Conservation (phyloP, 2,329 filamentous ascomycete genomes). For the Phaeosphaeriaceae sp. region DNA sequence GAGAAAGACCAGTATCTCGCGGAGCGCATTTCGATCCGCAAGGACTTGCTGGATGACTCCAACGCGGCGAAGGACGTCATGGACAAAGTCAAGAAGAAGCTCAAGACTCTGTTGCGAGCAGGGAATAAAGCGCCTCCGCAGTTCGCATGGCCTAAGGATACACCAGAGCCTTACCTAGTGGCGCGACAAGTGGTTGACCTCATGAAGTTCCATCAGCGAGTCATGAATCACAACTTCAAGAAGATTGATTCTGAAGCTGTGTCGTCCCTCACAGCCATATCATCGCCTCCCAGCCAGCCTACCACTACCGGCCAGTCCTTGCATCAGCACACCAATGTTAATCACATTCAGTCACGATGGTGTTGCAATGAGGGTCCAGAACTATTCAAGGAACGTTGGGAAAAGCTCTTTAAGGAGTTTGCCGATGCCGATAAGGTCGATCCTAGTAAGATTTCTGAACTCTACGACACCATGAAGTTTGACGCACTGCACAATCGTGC, state of each 20-base stretch:
- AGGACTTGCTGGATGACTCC: constrained; percentile 94
- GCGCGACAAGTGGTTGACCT: constrained; percentile 90
- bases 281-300: constrained; percentile 30
- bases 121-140: constrained; percentile 93
- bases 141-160: constrained; percentile 96
- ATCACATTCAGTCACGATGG: constrained; percentile 83
- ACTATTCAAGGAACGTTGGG: constrained; percentile 95
- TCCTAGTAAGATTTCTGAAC: constrained; percentile 96
- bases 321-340: constrained; percentile 38
- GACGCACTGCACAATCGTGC: constrained; percentile 96
- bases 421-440: constrained; percentile 97
- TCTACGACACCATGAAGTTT: constrained; percentile 99
- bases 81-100: constrained; percentile 99
- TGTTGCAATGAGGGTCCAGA: constrained; percentile 95
- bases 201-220: constrained; percentile 95
- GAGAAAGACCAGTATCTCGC: constrained; percentile 83
- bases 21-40: constrained; percentile 88
- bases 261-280: constrained; percentile 62
- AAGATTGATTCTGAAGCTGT: constrained; percentile 74
- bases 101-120: constrained; percentile 89
- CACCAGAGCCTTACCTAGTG: constrained; percentile 92
- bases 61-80: constrained; percentile 99
- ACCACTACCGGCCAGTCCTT: constrained; percentile 52
- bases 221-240: constrained; percentile 93
- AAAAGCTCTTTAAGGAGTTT: constrained; percentile 96